phyloP scores from a whole-genome alignment of 2,329 filamentous ascomycete genomes.

The Drechslera avenae region DNA sequence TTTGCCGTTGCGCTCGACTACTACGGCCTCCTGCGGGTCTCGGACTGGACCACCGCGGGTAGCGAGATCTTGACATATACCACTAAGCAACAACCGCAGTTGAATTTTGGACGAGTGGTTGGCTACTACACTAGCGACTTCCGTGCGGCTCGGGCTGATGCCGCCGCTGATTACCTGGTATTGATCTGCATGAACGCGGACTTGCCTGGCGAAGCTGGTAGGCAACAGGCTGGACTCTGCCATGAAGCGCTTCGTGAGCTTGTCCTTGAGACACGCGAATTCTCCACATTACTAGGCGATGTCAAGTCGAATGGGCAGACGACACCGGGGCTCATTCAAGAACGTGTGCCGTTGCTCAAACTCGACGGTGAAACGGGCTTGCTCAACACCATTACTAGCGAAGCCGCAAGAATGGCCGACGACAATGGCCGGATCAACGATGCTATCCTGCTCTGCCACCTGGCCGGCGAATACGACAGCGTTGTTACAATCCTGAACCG shows the following conservation, averaged over 20 bases:
- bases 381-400: conserved; percentile 86
- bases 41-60: conserved; percentile 71
- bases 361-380: conserved; percentile 82
- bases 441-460: conserved; percentile 90
- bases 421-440: conserved; percentile 93
- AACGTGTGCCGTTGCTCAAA: conserved; percentile 80
- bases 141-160: conserved; percentile 84
- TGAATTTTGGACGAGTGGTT: conserved; percentile 92
- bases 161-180: conserved; percentile 90
- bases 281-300: conserved; percentile 90
- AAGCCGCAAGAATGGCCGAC: conserved; percentile 90
- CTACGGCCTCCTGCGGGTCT: conserved; percentile 71
- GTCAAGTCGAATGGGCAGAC: conserved; percentile 84
- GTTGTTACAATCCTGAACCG: conserved; percentile 91
- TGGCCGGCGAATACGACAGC: conserved; percentile 92
- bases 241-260: conserved; percentile 92
- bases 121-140: conserved; percentile 97
- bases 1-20: conserved; percentile 86
- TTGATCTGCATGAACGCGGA: conserved; percentile 92
- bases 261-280: conserved; percentile 95
- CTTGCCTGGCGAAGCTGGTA: conserved; percentile 73
- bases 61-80: conserved; percentile 72
- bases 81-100: conserved; percentile 73
- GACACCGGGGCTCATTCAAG: conserved; percentile 85
- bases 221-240: conserved; percentile 79